A percentile compares a stretch with the other conserved stretches of the same genome.
Evolutionary conservation across 495 filamentous ascomycete species (phyloP).

Genomic region (Aspergillus asperescens): DNA sequence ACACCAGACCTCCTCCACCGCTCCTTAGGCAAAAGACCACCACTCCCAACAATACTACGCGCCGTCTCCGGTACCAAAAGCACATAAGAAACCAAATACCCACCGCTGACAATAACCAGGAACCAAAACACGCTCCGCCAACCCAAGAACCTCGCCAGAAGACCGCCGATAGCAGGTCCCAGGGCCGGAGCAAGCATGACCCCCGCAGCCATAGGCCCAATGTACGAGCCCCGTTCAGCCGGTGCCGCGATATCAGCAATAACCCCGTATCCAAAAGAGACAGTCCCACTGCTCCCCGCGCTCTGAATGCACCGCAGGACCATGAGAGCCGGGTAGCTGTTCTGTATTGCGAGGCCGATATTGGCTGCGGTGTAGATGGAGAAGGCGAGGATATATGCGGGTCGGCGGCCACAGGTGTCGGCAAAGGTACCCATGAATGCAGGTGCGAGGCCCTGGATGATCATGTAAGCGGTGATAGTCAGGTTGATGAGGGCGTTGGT

Average conservation of each 20-base stretch:
- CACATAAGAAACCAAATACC: constrained; percentile 37
- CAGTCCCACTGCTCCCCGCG: constrained; percentile 46
- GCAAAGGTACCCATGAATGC: constrained; percentile 56
- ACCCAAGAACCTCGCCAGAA: constrained; percentile 31
- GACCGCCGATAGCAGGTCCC: constrained; percentile 41
- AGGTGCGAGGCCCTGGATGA: constrained; percentile 57
- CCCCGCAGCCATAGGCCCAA: constrained; percentile 37
- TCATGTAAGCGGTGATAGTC: constrained; percentile 61
- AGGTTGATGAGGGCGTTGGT: constrained; percentile 58
- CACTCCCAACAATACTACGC: constrained; percentile 67
- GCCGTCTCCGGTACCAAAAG: constrained; percentile 62
- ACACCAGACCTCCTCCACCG: constrained; percentile 38
- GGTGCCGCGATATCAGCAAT: constrained; percentile 57
- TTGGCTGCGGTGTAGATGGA: constrained; percentile 57
- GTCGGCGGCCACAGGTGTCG: constrained; percentile 54
- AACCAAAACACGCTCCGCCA: constrained; percentile 46
- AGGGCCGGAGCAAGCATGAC: constrained; percentile 26
- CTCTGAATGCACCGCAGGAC: constrained; percentile 60
- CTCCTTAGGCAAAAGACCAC: constrained; percentile 28
- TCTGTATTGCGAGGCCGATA: constrained; percentile 57
- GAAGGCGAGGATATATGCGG: constrained; percentile 54
- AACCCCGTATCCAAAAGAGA: constrained; percentile 56
- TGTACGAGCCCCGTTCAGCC: constrained; percentile 56
- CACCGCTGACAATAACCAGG: constrained; percentile 30
- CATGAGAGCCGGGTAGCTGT: constrained; percentile 54